These are phyloP conservation scores for Diatrype stigma DNA, from an alignment of 2,329 filamentous ascomycete species.

Conservation along the genomic window DNA sequence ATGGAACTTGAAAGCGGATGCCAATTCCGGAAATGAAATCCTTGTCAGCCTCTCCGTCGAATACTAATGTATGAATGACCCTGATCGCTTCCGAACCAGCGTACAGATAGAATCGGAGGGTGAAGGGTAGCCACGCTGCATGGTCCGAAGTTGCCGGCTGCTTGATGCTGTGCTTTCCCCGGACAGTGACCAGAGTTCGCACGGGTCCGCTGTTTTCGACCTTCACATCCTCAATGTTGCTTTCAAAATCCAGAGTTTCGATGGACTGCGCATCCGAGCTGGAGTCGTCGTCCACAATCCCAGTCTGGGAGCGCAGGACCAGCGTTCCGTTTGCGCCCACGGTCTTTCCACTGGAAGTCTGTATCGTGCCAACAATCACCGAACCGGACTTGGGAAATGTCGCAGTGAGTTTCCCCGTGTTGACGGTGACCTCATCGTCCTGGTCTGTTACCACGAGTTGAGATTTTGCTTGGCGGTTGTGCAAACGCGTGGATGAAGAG, in stretches of 20 bases:
- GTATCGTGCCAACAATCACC: slow-evolving; percentile 35
- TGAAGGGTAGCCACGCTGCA: slow-evolving; percentile 50
- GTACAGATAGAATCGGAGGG: slow-evolving; percentile 56
- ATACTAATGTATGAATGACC: slow-evolving; percentile 53
- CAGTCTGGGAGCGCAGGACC: slow-evolving; percentile 48
- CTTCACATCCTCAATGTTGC: slow-evolving; percentile 46
- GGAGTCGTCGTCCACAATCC: slow-evolving; percentile 36
- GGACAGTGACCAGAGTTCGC: slow-evolving; percentile 44
- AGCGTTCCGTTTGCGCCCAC: slow-evolving; percentile 46
- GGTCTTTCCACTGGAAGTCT: slow-evolving; percentile 35
- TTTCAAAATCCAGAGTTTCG: slow-evolving; percentile 42
- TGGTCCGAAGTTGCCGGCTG: slow-evolving; percentile 26
- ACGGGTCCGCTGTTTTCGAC: slow-evolving; percentile 38
- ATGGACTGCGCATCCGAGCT: slow-evolving; percentile 29
- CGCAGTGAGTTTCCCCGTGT: slow-evolving; percentile 41
- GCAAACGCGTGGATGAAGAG: slow-evolving; percentile 4
- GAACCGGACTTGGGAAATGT: slow-evolving; percentile 40
- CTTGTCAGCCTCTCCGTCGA: slow-evolving; percentile 43
- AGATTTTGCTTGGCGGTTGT: slow-evolving; percentile 7
- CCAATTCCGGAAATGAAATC: slow-evolving; percentile 53
- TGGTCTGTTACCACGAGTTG: slow-evolving; percentile 14
- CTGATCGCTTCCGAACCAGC: slow-evolving; percentile 51
- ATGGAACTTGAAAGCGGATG: slow-evolving; percentile 51
- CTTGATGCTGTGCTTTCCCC: slow-evolving; percentile 32
- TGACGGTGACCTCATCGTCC: slow-evolving; percentile 30